Conservation (phyloP, 169 alveolate genomes). For the Plasmodium reichenowi region DNA sequence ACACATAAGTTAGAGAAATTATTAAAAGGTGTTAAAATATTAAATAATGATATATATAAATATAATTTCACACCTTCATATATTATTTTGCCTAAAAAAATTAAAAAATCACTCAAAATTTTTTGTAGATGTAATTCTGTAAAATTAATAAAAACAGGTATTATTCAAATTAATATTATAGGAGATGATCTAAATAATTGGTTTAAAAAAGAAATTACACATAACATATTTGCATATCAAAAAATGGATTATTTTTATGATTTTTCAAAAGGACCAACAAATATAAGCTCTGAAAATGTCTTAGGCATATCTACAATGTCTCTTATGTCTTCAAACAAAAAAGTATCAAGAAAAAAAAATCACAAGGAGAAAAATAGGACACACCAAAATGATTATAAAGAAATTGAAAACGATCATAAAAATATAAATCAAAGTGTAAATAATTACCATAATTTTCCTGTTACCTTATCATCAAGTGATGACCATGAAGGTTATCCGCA, state of each 20-base stretch:
- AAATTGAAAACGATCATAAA: background rate
- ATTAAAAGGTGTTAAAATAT: constrained; percentile 31
- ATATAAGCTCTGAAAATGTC: constrained; percentile 54
- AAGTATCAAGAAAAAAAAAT: background rate
- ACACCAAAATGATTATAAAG: background rate
- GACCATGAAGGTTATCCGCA: background rate
- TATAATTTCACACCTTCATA: constrained; percentile 66
- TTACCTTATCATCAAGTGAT: background rate
- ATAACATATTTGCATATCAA: constrained; percentile 30
- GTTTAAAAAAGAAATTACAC: constrained; percentile 53
- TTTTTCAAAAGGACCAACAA: constrained; percentile 44
- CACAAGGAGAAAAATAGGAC: no score
- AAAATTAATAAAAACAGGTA: constrained; percentile 20
- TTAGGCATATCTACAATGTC: background rate
- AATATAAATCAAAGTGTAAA: background rate
- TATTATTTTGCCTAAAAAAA: constrained; percentile 45
- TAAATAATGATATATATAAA: constrained; percentile 30
- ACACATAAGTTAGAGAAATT: constrained; percentile 31
- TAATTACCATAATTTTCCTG: background rate
- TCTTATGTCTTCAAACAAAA: background rate
- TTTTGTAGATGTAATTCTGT: constrained; percentile 61
- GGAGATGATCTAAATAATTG: constrained; percentile 65
- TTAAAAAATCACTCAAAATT: constrained; percentile 30
- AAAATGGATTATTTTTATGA: constrained; percentile 36
- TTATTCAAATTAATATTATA: constrained; percentile 40